phyloP scores from a whole-genome alignment of 441 rosid species.

The Populus tomentosa region DNA sequence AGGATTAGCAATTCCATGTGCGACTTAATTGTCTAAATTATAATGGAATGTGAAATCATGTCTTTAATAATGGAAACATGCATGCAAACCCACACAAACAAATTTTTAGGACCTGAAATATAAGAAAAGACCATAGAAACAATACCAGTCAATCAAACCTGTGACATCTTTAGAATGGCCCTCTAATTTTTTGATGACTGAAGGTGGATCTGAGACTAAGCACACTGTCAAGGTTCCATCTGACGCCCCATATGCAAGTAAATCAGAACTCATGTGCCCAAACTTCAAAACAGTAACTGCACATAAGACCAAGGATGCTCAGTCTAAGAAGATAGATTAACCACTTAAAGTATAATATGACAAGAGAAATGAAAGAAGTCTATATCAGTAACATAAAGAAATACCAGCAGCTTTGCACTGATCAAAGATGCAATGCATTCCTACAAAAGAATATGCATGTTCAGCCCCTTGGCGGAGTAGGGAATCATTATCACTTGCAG shows the following conservation, averaged over 20 bases:
- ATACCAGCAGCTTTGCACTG: conserved; percentile 95
- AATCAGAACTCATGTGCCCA: conserved; percentile 91
- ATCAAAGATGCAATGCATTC: conserved; percentile 97
- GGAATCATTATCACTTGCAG: conserved; percentile 62
- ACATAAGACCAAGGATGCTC: background rate
- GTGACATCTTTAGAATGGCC: conserved; percentile 98
- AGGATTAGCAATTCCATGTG: background rate
- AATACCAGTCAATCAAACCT: conserved; percentile 92
- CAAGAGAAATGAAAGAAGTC: background rate
- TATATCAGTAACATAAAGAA: background rate
- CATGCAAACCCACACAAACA: background rate
- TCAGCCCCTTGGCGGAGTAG: conserved; percentile 55
- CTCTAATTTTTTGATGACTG: conserved; percentile 54
- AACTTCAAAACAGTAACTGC: conserved; percentile 93
- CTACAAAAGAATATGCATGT: conserved; percentile 90
- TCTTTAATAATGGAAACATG: background rate
- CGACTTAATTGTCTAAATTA: background rate
- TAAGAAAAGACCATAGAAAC: conserved; percentile 40
- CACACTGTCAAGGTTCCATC: conserved; percentile 93
- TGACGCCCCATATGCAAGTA: conserved; percentile 67
- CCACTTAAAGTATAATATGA: background rate
- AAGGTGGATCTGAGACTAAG: conserved; percentile 70
- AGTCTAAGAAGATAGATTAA: conserved; percentile 1
- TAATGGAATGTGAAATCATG: background rate
- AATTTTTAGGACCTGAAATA: conserved; percentile 17